These are phyloP conservation scores for Xylaria sp. DNA, from an alignment of 2,329 filamentous ascomycete species.

Conservation along the genomic window DNA sequence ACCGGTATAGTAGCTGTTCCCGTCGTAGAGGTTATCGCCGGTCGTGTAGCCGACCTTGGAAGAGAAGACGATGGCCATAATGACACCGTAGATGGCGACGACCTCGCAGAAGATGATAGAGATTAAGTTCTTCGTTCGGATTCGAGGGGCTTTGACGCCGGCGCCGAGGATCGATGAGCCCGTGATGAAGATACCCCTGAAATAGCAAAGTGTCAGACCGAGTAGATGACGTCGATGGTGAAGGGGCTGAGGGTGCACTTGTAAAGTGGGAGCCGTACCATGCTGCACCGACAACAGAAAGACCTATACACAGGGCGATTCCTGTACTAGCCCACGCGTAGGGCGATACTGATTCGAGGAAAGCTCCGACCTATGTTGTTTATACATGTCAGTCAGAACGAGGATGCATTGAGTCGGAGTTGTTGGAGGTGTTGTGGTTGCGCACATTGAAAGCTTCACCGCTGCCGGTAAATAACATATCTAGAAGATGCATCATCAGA, in stretches of 20 bases:
- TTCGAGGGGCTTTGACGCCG: conserved; percentile 94
- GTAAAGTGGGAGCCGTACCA: conserved; percentile 70
- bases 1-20: conserved; percentile 90
- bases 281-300: conserved; percentile 96
- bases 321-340: conserved; percentile 93
- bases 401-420: conserved; percentile 15
- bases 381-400: conserved; percentile 48
- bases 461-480: conserved; percentile 98
- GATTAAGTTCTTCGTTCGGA: conserved; percentile 99
- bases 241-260: neutral
- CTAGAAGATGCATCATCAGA: conserved; percentile 59
- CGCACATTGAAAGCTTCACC: conserved; percentile 95
- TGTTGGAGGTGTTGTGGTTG: conserved; percentile 22
- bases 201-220: conserved; percentile 11
- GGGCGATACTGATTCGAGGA: conserved; percentile 92
- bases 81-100: conserved; percentile 99
- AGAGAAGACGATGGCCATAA: conserved; percentile 99
- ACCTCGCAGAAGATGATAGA: conserved; percentile 99
- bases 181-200: conserved; percentile 98
- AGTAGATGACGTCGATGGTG: conserved; percentile 6
- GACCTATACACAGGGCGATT: conserved; percentile 92
- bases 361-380: conserved; percentile 81
- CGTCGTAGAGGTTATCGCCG: conserved; percentile 74
- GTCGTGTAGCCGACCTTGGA: conserved; percentile 79
- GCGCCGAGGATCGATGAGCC: conserved; percentile 97